These are phyloP conservation scores for Thuidium tamariscinum DNA, from an alignment of 225 moss, liverwort and hornwort genomes.

Conservation along the genomic window DNA sequence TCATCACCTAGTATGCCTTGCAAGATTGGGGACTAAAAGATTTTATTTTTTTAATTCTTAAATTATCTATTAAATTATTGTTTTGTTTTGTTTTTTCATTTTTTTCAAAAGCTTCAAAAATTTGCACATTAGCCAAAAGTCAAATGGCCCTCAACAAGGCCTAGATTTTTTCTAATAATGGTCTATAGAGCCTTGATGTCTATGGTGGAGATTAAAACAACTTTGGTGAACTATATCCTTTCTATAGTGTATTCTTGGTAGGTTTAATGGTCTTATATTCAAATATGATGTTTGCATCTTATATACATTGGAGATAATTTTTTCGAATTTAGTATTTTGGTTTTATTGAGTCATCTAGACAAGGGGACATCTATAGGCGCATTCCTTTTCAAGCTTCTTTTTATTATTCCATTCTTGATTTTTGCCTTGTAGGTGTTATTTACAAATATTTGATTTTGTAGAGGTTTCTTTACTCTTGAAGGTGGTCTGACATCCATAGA, in stretches of 20 bases:
- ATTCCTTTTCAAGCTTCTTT: accelerated
- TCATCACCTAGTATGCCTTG: too few species aligned
- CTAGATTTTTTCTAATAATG: background rate
- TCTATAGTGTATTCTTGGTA: background rate
- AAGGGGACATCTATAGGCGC: background rate
- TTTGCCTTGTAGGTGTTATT: too few species aligned
- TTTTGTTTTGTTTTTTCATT: too few species aligned
- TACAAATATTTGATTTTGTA: background rate
- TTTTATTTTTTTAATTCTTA: too few species aligned
- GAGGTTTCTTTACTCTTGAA: background rate
- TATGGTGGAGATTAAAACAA: background rate
- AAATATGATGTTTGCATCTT: background rate
- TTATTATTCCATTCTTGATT: background rate
- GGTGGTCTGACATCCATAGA: background rate
- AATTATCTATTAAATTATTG: too few species aligned
- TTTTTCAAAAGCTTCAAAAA: too few species aligned
- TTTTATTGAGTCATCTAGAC: background rate
- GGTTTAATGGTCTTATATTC: background rate
- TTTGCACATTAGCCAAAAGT: too few species aligned
- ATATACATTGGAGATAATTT: background rate
- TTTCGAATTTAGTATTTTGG: background rate
- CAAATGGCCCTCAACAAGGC: too few species aligned
- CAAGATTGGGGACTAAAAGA: too few species aligned
- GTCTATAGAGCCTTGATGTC: background rate
- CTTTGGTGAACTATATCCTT: background rate